A percentile compares a stretch with the other conserved stretches of the same genome.
Conservation (phyloP, 1,284 basidiomycete species). For the Moesziomyces sp. region DNA sequence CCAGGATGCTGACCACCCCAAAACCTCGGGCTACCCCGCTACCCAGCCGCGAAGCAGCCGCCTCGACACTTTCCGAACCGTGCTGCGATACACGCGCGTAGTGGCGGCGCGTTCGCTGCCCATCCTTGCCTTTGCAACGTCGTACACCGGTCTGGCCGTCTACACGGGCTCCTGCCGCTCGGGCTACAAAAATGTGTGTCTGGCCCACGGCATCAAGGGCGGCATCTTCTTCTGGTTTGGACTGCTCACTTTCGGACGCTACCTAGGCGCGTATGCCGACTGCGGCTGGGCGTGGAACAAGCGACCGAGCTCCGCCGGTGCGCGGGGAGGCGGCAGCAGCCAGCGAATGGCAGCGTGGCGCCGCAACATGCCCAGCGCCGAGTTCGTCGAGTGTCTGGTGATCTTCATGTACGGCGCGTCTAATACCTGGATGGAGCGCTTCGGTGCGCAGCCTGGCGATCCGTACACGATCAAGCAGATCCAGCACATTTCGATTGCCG, state of each 20-base stretch:
- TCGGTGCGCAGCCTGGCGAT: slow-evolving; percentile 82
- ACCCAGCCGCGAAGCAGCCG: slow-evolving; percentile 16
- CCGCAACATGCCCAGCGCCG: slow-evolving; percentile 71
- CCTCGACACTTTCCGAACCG: slow-evolving; percentile 10
- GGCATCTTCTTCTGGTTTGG: slow-evolving; percentile 75
- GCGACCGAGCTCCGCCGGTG: slow-evolving; percentile 34
- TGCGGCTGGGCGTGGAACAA: slow-evolving; percentile 95
- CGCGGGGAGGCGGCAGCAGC: slow-evolving; percentile 23
- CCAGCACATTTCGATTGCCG: slow-evolving; percentile 92
- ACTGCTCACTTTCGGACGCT: slow-evolving; percentile 86
- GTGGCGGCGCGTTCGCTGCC: slow-evolving; percentile 75
- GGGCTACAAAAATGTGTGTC: slow-evolving; percentile 76
- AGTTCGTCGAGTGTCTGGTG: slow-evolving; percentile 85
- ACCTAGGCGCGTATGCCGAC: slow-evolving; percentile 87
- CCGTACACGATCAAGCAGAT: slow-evolving; percentile 92
- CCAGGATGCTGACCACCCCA: background rate
- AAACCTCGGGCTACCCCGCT: background rate
- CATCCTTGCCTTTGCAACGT: slow-evolving; percentile 76
- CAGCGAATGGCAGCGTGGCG: slow-evolving; percentile 31
- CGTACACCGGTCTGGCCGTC: slow-evolving; percentile 77
- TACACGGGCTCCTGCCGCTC: slow-evolving; percentile 84
- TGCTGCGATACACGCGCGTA: slow-evolving; percentile 44
- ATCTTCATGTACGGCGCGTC: slow-evolving; percentile 90
- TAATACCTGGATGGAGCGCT: slow-evolving; percentile 95
- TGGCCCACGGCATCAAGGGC: slow-evolving; percentile 91